Evolutionary conservation across 2,329 filamentous ascomycete genomes (phyloP), one percentile per base, ranked within the genome.

Genomic region (Colletotrichum magnum): DNA sequence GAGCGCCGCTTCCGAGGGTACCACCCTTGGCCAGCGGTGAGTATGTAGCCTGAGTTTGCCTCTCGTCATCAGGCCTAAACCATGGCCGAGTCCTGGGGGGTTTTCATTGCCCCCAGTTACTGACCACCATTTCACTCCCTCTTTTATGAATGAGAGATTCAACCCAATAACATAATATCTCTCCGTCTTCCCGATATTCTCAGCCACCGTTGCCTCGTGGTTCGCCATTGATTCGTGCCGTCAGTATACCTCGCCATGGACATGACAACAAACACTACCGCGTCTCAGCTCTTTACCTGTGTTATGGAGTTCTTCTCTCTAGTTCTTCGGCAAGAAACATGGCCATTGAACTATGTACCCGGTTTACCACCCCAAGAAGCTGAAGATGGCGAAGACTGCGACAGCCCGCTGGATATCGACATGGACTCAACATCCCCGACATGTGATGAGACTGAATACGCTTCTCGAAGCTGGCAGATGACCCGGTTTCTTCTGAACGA

Each of bases 291-390:
- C n/a, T 54, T 39, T 36, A 3, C 15, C 16, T 15, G 15, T 9
- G 6, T 54, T 6, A 5, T 54, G 12, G 52, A 54, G 16, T 54
- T 54, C 21, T 54, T 28, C 26, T 54, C 52, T 54, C 21, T 54
- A 7, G 10, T 54, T n/a, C 13, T 54, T 12, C 52, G 13, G 36
- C 52, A 54, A 39, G 52, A 54, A 36, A 39, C 28, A 21, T 54
- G 52, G 52, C 13, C 52, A 39, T 41, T 54, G 10, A 32, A 26
- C 15, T 52, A 21, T 6, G 26, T 16, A 28, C 50, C 50, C 16
- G 13, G 9, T 12, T 13, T 12, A 13, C 41, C 41, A 15, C 9
- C 4, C 12, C 13, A 43, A 43, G 41, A 15, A n/a, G 47, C 1
- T n/a, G 47, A 50, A 7, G 15, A 50, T 15, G 18, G 21, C 21